Conservation (phyloP, 345 rosid species). For the Luvunga scandens region DNA sequence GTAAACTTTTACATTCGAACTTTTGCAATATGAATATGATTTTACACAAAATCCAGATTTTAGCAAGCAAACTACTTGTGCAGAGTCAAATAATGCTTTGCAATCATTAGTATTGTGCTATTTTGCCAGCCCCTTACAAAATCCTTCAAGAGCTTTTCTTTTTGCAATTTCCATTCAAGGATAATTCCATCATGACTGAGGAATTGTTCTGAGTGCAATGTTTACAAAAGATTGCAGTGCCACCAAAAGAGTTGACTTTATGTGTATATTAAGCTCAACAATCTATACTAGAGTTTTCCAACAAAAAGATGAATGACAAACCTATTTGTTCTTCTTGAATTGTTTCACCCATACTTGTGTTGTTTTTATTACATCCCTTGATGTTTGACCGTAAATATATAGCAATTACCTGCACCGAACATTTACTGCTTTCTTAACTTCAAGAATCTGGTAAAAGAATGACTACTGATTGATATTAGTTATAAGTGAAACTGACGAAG, state of each 20-base stretch:
- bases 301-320: constrained; percentile 21
- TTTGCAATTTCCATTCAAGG: not conserved
- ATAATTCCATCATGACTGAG: not conserved
- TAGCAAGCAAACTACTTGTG: not conserved
- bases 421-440: constrained; percentile 11
- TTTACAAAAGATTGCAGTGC: not conserved
- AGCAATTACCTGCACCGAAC: constrained; percentile 74
- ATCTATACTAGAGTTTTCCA: constrained; percentile 5
- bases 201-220: not conserved
- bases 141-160: not conserved
- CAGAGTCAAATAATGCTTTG: not conserved
- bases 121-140: not conserved
- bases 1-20: constrained; percentile 9
- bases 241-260: not conserved
- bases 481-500: not conserved
- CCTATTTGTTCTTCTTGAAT: constrained; percentile 35
- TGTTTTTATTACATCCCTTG: constrained; percentile 32
- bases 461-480: constrained; percentile 6
- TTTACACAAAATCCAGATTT: not conserved
- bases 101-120: not conserved
- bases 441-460: constrained; percentile 3
- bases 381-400: constrained; percentile 71
- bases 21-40: not conserved
- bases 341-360: constrained; percentile 16
- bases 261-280: not conserved